These are phyloP conservation scores for Leucosporidium scottii DNA, from an alignment of 768 basidiomycete genomes.

Conservation along the genomic window DNA sequence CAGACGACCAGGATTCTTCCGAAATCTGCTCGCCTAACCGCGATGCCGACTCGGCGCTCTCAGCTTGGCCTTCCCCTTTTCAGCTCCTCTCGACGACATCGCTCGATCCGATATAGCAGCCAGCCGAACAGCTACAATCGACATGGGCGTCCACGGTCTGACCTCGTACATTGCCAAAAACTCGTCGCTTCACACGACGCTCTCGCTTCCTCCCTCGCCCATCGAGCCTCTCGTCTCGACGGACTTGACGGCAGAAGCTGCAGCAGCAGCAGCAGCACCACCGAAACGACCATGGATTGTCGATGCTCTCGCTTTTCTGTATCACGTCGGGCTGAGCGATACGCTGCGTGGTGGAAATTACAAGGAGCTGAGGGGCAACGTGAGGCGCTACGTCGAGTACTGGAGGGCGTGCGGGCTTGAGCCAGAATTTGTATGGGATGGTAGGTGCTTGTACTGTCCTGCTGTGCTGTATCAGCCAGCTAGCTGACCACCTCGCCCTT, in stretches of 20 bases:
- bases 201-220: background rate
- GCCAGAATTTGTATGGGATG: conserved; percentile 30
- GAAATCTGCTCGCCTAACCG: too few relatives aligned
- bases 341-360: conserved; percentile 22
- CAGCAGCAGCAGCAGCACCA: too few relatives aligned
- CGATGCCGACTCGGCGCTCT: too few relatives aligned
- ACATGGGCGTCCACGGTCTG: conserved; percentile 28
- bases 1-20: too few relatives aligned
- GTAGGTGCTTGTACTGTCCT: background rate
- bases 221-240: conserved; percentile 9
- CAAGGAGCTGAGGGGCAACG: background rate
- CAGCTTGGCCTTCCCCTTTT: too few relatives aligned
- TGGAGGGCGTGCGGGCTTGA: conserved; percentile 19
- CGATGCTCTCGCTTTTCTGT: conserved; percentile 4
- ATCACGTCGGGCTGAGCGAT: conserved; percentile 18
- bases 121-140: too few relatives aligned
- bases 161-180: conserved; percentile 17
- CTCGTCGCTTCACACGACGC: background rate
- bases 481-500: too few relatives aligned
- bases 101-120: too few relatives aligned
- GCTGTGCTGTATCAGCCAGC: background rate
- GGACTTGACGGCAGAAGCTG: conserved; percentile 1
- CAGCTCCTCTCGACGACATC: too few relatives aligned
- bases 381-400: conserved; percentile 12
- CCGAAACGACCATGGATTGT: too few relatives aligned